These are phyloP conservation scores for Dactylellina leptospora DNA, from an alignment of 2,329 filamentous ascomycete genomes.

Conservation along the genomic window DNA sequence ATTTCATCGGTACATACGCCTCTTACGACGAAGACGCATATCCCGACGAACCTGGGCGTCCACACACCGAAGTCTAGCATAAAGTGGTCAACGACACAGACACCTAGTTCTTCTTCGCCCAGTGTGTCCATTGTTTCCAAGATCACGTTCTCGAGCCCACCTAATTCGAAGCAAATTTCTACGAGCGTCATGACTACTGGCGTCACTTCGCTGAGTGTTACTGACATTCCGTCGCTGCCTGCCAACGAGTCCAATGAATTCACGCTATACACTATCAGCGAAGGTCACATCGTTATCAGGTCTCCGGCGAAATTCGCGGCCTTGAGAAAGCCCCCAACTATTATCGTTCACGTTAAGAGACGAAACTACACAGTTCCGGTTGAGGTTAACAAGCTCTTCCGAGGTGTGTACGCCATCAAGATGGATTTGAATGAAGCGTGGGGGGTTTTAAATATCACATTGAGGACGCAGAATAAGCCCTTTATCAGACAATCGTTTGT, in stretches of 20 bases:
- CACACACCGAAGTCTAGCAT: constrained; percentile 12
- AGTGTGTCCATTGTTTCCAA: constrained; percentile 5
- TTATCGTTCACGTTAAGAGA: constrained; percentile 65
- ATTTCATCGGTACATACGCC: constrained; percentile 9
- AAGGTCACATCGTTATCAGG: constrained; percentile 66
- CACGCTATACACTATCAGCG: constrained; percentile 66
- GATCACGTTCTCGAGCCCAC: constrained; percentile 4
- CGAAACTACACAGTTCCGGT: constrained; percentile 61
- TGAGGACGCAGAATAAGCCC: constrained; percentile 69
- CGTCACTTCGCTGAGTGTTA: constrained; percentile 40
- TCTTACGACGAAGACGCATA: constrained; percentile 13
- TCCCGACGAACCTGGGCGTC: constrained; percentile 16
- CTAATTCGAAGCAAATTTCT: constrained; percentile 15
- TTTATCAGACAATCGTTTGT: constrained; percentile 70
- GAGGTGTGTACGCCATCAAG: constrained; percentile 64
- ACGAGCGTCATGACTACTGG: constrained; percentile 44
- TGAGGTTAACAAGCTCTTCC: constrained; percentile 65
- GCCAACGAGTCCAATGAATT: constrained; percentile 61
- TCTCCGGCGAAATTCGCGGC: constrained; percentile 62
- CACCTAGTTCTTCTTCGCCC: constrained; percentile 1
- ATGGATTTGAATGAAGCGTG: constrained; percentile 66
- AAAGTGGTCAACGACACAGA: constrained; percentile 39
- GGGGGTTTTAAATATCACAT: constrained; percentile 68
- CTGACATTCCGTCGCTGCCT: constrained; percentile 41
- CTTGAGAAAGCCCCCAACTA: constrained; percentile 63